Base-by-base conservation (phyloP, 106 monocot genomes). In the Acanthochlamys bracteata region DNA sequence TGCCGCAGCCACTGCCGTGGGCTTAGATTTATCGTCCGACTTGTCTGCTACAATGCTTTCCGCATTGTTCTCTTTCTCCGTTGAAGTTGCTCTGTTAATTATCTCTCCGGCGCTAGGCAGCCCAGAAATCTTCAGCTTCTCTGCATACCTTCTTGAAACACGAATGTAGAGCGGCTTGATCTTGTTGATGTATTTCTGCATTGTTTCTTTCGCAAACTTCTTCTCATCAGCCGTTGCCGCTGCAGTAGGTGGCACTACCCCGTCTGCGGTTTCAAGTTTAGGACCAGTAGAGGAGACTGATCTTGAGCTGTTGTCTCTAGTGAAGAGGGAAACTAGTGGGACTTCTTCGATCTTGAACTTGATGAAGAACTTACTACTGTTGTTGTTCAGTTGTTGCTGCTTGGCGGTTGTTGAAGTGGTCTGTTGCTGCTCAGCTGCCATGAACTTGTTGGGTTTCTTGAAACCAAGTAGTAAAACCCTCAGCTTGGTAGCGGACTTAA, bases 101-200 rank as follows among this genome's bases (percentile, higher is more conserved):
- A 24, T 16, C 11, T 41, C 62, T 42, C 10, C 42, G 41, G 41
- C 4, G 57, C 15, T 71, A 19, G 54, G 60, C 17, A 26, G 42
- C 27, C 63, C 71, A 15, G 68, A 23, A 74, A 83, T 59, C 55
- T 63, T 53, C 7, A 69, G 69, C 57, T 67, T 78, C 25, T 81
- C 85, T 20, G 52, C 56, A 57, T 83, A 71, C 53, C 65, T 67
- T 64, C 69, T 83, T 22, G 80, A 83, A 11, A 78, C 73, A 25
- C 55, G 78, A 0, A 83, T 71, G 65, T 91, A 91, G 42, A 84
- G 63, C 3, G 91, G 86, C 60, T 81, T 91, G 73, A 91, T 81
- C 78, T 84, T 91, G 80, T 76, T 74, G 39, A 91, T 42, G 53
- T 91, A 91, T 72, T 79, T 86, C 39, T 80, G 78, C 20, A 91